Evolutionary conservation across 2,329 filamentous ascomycete species (phyloP), one percentile per base, ranked within the genome.

Genomic region (Grosmannia penicillata): DNA sequence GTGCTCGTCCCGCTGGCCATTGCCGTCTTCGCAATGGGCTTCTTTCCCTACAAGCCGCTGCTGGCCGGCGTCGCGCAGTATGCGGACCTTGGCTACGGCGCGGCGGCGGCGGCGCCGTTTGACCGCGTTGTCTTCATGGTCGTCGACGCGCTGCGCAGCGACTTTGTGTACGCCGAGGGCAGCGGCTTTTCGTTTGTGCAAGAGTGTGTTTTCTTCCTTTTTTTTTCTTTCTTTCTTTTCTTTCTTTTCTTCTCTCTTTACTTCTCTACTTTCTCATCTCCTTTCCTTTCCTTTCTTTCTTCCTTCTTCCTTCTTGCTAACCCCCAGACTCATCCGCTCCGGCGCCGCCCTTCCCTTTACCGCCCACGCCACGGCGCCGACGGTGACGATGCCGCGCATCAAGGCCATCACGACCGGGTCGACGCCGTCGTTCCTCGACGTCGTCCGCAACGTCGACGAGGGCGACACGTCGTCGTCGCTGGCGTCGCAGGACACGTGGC

Each of bases 391-490:
- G 91, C 91, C 91, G 30, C 78, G 89, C 45, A 78, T 98, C 51
- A 98, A 98, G 62, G 86, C 91, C 35, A 86, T 98, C 46, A 98
- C 91, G 1, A 96, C 91, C 2, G 91, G 91, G 44, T 95, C 89
- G 2, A 91, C 94, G n/a, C 91, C 91, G 4, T 96, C 89, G 3
- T 98, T 98, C 57, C 74, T 96, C 43, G 91, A 98, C 56, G 81
- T 95, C 14, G 93, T 98, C 44, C 70, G 98, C 42, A 98, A 96
- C 54, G 84, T 98, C 54, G 84, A 93, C 47, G 91, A 98, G 59
- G 86, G 78, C 15, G 91, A 98, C 55, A 89, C 84, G 4, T 81
- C 82, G 13, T 94, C 91, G 1, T 89, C 82, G 4, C 71, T 98
- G 19, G 78, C 83, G 13, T 72, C 72, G 22, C 91, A 96, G 59